Base-by-base conservation (phyloP, 2,329 filamentous ascomycete species). In the Cercospora sp. region DNA sequence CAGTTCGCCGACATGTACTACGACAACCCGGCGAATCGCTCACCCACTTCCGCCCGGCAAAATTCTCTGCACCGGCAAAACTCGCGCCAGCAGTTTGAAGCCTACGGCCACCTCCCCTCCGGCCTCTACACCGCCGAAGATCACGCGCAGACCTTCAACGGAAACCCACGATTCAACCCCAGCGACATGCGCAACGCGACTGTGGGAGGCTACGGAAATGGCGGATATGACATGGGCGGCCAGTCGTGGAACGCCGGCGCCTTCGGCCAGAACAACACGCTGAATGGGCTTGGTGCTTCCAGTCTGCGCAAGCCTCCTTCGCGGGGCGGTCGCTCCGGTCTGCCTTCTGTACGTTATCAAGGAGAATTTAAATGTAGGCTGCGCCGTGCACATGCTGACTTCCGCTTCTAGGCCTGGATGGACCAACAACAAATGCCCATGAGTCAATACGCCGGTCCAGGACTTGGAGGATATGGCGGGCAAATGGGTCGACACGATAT, bases 241-340 rank as follows among this genome's bases (percentile, higher is more conserved):
- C 90, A 93, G 76, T 89, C 90, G 20, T 97, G 93, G 93, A 92
- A 89, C 78, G 89, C 92, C 63, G 87, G 86, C 75, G 90, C 88
- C 58, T 91, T 93, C 71, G 88, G 88, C 64, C 89, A 85, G 72
- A 86, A 87, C 74, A 87, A 85, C 75, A 81, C 87, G 70, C 85
- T 94, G 70, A 77, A 76, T 53, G 76, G 76, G 59, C 68, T 76
- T 31, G 72, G 72, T 28, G 74, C 69, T 8, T 58, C 69, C 16
- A 68, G 72, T 57, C 64, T 75, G 65, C 72, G 76, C 77, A 88
- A 87, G 79, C 83, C 86, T 59, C 81, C 83, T 67, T 81, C 84
- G 71, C 83, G 86, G 69, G 84, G 86, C 67, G 84, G 83, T 66
- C 81, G 87, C 69, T 82, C 84, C 63, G 89, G 89, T 61, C 82